Evolutionary conservation across 2,329 filamentous ascomycete genomes (phyloP).

Genomic region (Aureobasidium musti): DNA sequence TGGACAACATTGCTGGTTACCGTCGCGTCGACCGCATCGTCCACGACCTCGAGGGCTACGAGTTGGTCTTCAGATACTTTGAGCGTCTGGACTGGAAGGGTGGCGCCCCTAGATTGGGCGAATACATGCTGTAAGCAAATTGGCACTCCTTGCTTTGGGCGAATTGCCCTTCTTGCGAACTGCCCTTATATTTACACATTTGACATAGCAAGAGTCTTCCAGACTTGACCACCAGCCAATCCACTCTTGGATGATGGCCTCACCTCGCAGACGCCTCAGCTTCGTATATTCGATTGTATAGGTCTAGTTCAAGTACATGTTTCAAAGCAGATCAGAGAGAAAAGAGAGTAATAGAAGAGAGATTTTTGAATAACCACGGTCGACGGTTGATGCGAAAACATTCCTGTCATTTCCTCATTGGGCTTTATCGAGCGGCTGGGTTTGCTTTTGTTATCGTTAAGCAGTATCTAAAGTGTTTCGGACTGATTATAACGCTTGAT

Average conservation of each 20-base stretch:
- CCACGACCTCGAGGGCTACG: constrained; percentile 96
- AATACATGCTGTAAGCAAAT: constrained; percentile 40
- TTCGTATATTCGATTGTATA: neutral
- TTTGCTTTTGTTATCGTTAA: constrained; percentile 15
- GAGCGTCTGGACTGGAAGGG: constrained; percentile 82
- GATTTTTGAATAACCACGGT: neutral
- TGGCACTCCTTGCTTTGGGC: neutral
- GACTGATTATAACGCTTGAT: neutral
- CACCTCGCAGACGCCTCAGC: neutral
- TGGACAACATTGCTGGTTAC: constrained; percentile 84
- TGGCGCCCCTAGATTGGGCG: constrained; percentile 63
- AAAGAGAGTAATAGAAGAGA: neutral
- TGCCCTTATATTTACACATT: constrained; percentile 17
- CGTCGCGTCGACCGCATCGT: constrained; percentile 90
- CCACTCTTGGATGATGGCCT: constrained; percentile 21
- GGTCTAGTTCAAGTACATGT: neutral
- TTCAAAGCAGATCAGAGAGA: neutral
- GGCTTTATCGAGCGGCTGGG: neutral
- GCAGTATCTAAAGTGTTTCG: constrained; percentile 9
- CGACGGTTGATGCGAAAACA: neutral
- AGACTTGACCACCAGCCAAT: constrained; percentile 19
- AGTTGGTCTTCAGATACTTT: constrained; percentile 95
- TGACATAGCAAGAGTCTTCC: constrained; percentile 16
- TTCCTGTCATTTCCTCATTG: constrained; percentile 13
- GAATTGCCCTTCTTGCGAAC: neutral